Evolutionary conservation across 768 basidiomycete species (phyloP).

Genomic region (Phlegmacium glaucopus): DNA sequence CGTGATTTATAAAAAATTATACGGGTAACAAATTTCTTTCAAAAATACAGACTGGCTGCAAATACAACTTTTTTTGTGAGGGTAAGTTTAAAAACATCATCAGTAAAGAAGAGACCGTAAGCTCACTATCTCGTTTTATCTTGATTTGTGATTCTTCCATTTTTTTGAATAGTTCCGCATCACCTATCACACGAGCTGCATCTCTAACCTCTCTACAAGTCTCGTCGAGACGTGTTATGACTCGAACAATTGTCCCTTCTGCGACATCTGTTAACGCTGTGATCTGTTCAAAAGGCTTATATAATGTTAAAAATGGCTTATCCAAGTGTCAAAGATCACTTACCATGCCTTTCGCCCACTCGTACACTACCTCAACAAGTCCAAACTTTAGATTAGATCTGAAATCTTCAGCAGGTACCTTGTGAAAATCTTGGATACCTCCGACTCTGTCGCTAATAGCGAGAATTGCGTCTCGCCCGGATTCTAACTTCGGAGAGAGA

Average conservation of each 20-base stretch:
- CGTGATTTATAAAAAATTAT: slow-evolving; percentile 8
- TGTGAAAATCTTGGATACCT: slow-evolving; percentile 74
- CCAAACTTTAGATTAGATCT: slow-evolving; percentile 84
- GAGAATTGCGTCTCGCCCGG: slow-evolving; percentile 76
- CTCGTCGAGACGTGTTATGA: slow-evolving; percentile 94
- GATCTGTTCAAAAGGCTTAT: slow-evolving; percentile 93
- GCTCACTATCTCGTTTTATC: slow-evolving; percentile 95
- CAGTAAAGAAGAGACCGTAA: not conserved
- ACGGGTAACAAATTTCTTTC: slow-evolving; percentile 13
- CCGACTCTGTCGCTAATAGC: slow-evolving; percentile 77
- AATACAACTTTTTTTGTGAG: slow-evolving; percentile 65
- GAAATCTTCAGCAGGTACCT: slow-evolving; percentile 77
- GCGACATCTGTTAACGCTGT: slow-evolving; percentile 89
- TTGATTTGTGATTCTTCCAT: slow-evolving; percentile 95
- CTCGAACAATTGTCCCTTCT: slow-evolving; percentile 95
- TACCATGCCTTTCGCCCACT: slow-evolving; percentile 99
- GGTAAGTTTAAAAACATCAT: slow-evolving; percentile 6
- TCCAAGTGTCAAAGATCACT: slow-evolving; percentile 15
- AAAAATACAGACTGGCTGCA: slow-evolving; percentile 86
- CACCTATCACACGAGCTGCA: slow-evolving; percentile 95
- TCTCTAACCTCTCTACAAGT: slow-evolving; percentile 96
- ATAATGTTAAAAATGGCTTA: not conserved
- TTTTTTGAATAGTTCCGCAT: slow-evolving; percentile 93
- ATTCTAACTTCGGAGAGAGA: slow-evolving; percentile 74
- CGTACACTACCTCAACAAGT: slow-evolving; percentile 94